A percentile compares a stretch with the other conserved stretches of the same genome.
These are phyloP conservation scores for Lizonia empirigonia DNA, from an alignment of 2,329 filamentous ascomycete genomes.

Conservation along the genomic window DNA sequence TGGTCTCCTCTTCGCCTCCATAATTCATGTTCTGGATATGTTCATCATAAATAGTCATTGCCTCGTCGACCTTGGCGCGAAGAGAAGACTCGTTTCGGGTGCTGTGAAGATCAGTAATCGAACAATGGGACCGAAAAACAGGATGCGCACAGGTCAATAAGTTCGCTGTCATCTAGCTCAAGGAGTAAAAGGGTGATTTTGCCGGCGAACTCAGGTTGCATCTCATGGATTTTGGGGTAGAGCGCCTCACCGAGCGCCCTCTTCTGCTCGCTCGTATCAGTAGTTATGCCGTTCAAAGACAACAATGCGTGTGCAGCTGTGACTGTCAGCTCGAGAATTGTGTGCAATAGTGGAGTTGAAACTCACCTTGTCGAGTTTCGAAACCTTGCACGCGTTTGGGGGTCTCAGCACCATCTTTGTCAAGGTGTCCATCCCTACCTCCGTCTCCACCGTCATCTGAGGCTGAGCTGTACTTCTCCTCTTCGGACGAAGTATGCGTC, in stretches of 20 bases:
- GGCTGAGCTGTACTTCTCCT: not conserved
- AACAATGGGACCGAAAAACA: not conserved
- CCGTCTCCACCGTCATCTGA: not conserved
- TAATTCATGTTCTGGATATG: conserved; percentile 80
- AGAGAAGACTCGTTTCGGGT: conserved; percentile 89
- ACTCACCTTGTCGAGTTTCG: not conserved
- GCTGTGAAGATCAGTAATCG: conserved; percentile 56
- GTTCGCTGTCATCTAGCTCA: conserved; percentile 97
- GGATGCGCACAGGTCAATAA: conserved; percentile 87
- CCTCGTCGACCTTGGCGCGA: conserved; percentile 95
- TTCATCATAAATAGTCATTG: conserved; percentile 95
- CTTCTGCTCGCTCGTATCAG: conserved; percentile 79
- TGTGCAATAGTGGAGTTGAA: no score
- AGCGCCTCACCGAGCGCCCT: conserved; percentile 97
- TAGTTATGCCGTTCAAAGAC: not conserved
- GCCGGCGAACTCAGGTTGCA: conserved; percentile 94
- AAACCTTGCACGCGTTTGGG: not conserved
- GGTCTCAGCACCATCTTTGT: not conserved
- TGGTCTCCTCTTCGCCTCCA: conserved; percentile 44
- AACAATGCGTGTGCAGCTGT: not conserved
- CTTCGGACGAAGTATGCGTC: not conserved
- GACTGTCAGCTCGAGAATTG: not conserved
- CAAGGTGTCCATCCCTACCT: not conserved
- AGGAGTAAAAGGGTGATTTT: conserved; percentile 99
- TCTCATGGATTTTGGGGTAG: conserved; percentile 95